Conservation (phyloP, 805 yeast species). For the Yarrowia deformans region DNA sequence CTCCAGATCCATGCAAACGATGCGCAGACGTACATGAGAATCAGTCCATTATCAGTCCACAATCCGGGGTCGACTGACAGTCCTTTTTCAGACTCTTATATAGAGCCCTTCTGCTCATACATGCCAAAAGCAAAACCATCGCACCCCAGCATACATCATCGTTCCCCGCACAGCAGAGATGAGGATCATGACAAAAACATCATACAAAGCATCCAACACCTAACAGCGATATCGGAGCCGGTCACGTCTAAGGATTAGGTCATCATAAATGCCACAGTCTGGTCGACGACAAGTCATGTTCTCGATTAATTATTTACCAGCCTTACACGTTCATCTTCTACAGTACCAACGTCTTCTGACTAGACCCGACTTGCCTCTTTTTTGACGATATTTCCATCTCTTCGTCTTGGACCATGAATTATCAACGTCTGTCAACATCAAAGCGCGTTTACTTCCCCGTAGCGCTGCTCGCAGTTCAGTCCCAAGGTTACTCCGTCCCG, state of each 20-base stretch:
- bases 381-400: not conserved
- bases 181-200: not conserved
- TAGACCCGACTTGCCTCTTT: too few species aligned
- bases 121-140: not conserved
- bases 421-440: too few species aligned
- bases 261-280: not conserved
- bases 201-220: not conserved
- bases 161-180: not conserved
- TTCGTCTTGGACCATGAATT: too few species aligned
- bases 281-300: too few species aligned
- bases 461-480: not conserved
- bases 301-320: too few species aligned
- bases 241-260: not conserved
- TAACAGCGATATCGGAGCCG: slow-evolving; percentile 14
- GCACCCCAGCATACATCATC: not conserved
- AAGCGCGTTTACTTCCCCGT: not conserved
- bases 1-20: slow-evolving; percentile 14
- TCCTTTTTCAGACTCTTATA: not conserved
- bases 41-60: slow-evolving; percentile 31
- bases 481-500: slow-evolving; percentile 11
- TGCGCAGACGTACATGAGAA: slow-evolving; percentile 22
- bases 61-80: slow-evolving; percentile 20
- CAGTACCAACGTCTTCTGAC: too few species aligned
- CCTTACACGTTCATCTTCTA: too few species aligned
- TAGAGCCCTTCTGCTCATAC: slow-evolving; percentile 1